phyloP scores from a whole-genome alignment of 768 basidiomycete species.

The Scleroderma citrinum region DNA sequence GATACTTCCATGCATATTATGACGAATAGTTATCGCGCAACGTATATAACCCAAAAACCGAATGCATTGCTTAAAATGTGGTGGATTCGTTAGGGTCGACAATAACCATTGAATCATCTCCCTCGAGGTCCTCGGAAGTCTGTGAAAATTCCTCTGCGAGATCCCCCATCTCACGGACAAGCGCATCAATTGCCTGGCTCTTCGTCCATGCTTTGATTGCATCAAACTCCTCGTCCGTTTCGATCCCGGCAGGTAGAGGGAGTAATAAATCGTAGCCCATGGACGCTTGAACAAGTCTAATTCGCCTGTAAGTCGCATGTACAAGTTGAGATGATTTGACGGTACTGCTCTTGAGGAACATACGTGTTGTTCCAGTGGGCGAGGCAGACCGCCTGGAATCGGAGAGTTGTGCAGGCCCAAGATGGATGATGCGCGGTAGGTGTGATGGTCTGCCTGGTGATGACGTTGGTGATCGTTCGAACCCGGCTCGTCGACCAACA shows the following conservation, averaged over 20 bases:
- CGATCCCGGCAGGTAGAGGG: slow-evolving; percentile 34
- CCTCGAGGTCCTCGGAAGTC: slow-evolving; percentile 20
- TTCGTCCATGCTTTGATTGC: slow-evolving; percentile 43
- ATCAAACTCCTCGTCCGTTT: slow-evolving; percentile 1
- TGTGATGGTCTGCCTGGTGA: slow-evolving; percentile 31
- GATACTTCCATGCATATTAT: too few relatives aligned
- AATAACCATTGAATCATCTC: slow-evolving; percentile 6
- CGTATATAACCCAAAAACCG: neutral
- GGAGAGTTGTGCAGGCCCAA: slow-evolving; percentile 45
- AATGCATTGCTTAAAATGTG: slow-evolving; percentile 1
- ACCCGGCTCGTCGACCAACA: slow-evolving; percentile 34
- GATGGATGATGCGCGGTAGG: slow-evolving; percentile 52
- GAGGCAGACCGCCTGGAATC: slow-evolving; percentile 2
- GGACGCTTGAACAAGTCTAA: slow-evolving; percentile 54
- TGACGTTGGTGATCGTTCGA: slow-evolving; percentile 34
- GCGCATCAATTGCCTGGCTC: slow-evolving; percentile 44
- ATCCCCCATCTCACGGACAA: slow-evolving; percentile 50
- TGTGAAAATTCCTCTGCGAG: slow-evolving; percentile 57
- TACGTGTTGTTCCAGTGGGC: neutral
- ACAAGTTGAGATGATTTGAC: slow-evolving; percentile 49
- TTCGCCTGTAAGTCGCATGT: slow-evolving; percentile 53
- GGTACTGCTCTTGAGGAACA: slow-evolving; percentile 30
- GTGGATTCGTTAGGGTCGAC: slow-evolving; percentile 5
- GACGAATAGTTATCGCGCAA: too few relatives aligned
- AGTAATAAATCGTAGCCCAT: slow-evolving; percentile 60